Evolutionary conservation across 345 rosid species (phyloP), one percentile per base, ranked within the genome.

Genomic region (Turritis glabra): DNA sequence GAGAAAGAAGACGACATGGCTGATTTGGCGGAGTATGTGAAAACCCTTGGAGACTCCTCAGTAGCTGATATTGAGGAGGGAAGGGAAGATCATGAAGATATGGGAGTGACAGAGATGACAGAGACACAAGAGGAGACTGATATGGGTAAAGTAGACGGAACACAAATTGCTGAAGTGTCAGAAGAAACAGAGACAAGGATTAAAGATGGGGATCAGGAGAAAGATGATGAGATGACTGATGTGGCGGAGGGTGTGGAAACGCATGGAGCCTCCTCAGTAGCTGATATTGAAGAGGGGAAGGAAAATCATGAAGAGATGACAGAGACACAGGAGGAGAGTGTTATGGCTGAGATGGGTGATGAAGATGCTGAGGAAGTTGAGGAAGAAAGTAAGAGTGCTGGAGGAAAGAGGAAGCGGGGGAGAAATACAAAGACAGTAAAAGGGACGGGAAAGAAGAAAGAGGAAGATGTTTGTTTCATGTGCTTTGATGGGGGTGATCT

Each of bases 401-500:
- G 88, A 75, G 84, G 84, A 73, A 92, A 92, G 89, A 88, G 97
- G 85, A 91, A 83, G 80, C 82, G 94, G 33, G 90, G 84, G 50
- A 89, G 78, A 82, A 85, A 64, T 67, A 23, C 67, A 37, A 80
- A 81, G 70, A 48, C 78, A 27, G 77, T 74, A 12, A 91, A 73
- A 89, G 81, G 71, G 62, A 50, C 87, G 7, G 65, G 84, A 8
- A 92, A 86, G 83, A 95, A 87, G 84, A 57, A 58, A 57, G 99
- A 92, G 83, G 99, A 96, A 85, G 99, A 92, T 84, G 97, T 96
- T 22, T 96, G 98, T 80, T 96, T 96, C 80, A 80, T 96, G 80
- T 96, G 99, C 80, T 92, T 86, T 83, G 99, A 96, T 73, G 99
- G 99, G 19, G 99, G 98, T 40, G 87, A 86, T 33, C 98, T 96